Evolutionary conservation across 1,284 basidiomycete genomes (phyloP).

Genomic region (Neolentinus lepideus): DNA sequence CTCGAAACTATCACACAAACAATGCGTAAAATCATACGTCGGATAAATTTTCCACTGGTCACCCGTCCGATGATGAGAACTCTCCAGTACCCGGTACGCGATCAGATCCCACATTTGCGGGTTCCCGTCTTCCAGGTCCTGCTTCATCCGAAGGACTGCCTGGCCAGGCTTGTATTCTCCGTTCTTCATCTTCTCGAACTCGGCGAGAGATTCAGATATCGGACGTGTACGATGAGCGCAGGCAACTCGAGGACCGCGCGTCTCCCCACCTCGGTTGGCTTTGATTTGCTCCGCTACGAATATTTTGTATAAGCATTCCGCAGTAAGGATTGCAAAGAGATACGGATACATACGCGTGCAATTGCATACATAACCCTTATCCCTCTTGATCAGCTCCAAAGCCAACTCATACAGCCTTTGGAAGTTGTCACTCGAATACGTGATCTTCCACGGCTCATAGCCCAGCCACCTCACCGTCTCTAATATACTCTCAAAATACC

Average conservation of each 20-base stretch:
- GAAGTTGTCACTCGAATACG: slow-evolving; percentile 99
- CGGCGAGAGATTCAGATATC: slow-evolving; percentile 75
- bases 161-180: slow-evolving; percentile 89
- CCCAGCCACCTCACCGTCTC: slow-evolving; percentile 97
- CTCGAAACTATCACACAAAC: slow-evolving; percentile 97
- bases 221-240: slow-evolving; percentile 85
- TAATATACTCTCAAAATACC: slow-evolving; percentile 95
- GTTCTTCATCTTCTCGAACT: slow-evolving; percentile 92
- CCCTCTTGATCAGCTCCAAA: slow-evolving; percentile 84
- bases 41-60: slow-evolving; percentile 94
- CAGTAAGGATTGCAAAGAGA: slow-evolving; percentile 5
- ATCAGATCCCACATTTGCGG: slow-evolving; percentile 99
- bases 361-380: slow-evolving; percentile 94
- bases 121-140: slow-evolving; percentile 89
- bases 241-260: slow-evolving; percentile 79
- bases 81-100: slow-evolving; percentile 89
- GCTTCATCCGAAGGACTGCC: slow-evolving; percentile 96
- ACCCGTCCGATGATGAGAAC: slow-evolving; percentile 91
- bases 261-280: slow-evolving; percentile 76
- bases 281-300: slow-evolving; percentile 84
- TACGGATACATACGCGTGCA: slow-evolving; percentile 69
- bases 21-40: slow-evolving; percentile 99
- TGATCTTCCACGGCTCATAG: slow-evolving; percentile 98
- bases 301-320: slow-evolving; percentile 1
- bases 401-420: slow-evolving; percentile 84